A percentile compares a stretch with the other conserved stretches of the same genome.
Evolutionary conservation across 2,329 filamentous ascomycete species (phyloP).

Genomic region (Chaetothyriales sp.): DNA sequence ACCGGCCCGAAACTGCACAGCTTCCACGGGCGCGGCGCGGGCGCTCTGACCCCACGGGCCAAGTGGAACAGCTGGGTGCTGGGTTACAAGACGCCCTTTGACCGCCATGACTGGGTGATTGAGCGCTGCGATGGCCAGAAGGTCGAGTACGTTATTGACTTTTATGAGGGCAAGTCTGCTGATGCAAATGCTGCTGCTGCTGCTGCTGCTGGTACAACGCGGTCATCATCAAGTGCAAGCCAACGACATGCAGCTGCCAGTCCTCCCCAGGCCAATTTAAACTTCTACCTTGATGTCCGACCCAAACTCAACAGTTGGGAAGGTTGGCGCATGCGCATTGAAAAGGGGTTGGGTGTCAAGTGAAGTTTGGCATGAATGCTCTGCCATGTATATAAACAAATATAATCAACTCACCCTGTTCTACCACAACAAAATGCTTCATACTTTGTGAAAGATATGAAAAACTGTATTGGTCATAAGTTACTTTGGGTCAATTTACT

Average conservation of each 20-base stretch:
- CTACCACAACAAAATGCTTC: too few species aligned
- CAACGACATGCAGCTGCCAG: slow-evolving; percentile 6
- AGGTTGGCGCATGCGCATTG: slow-evolving; percentile 42
- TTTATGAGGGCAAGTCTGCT: slow-evolving; percentile 59
- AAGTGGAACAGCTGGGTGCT: slow-evolving; percentile 46
- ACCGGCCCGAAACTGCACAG: slow-evolving; percentile 68
- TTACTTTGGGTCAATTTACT: too few species aligned
- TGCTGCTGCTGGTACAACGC: slow-evolving; percentile 1
- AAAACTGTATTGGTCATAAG: too few species aligned
- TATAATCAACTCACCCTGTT: too few species aligned
- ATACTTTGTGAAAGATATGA: too few species aligned
- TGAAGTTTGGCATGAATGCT: background rate
- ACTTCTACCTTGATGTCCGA: slow-evolving; percentile 50
- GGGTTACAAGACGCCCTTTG: slow-evolving; percentile 85
- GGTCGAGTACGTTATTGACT: slow-evolving; percentile 95
- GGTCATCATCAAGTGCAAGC: background rate
- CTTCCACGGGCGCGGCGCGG: slow-evolving; percentile 53
- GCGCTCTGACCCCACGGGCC: slow-evolving; percentile 60
- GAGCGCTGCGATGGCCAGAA: slow-evolving; percentile 63
- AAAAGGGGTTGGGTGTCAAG: slow-evolving; percentile 21
- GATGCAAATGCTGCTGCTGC: slow-evolving; percentile 18
- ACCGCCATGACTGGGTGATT: slow-evolving; percentile 93
- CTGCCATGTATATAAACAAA: background rate
- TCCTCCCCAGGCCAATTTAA: slow-evolving; percentile 29
- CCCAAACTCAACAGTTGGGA: slow-evolving; percentile 51